Base-by-base conservation (phyloP, 768 basidiomycete species). In the Coprinellus micaceus region DNA sequence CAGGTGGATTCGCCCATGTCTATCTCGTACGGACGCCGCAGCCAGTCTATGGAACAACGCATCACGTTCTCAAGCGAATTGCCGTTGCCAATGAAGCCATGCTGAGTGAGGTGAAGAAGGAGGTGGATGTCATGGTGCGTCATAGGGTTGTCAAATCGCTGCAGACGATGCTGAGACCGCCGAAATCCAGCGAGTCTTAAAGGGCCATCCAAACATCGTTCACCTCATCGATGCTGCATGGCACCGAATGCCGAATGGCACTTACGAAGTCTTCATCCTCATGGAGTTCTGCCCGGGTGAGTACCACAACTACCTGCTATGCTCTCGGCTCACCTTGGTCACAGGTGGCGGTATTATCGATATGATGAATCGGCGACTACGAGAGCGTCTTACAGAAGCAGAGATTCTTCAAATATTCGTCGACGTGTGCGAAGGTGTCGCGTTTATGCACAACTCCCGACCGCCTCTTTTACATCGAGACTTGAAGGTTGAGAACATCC, bases 381-480 rank as follows among this genome's bases (percentile, higher is more conserved):
- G 95, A 53, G 94, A 98, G 72, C 85, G 97, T 24, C 80, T 98
- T 40, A 95, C 93, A 2, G 97, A 99, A 72, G 82, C 88, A 22
- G 97, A 99, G 71, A 98, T 99, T 64, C 80, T 99, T 52, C 94
- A 94, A 70, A 98, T 99, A 66, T 99, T 99, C 70, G 88, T 91
- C 13, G 97, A 98, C 67, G 91, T 98, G 24, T 97, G 94, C 66
- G 97, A 99, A 69, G 96, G 92, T 30, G 89, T 98, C 21, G 95
- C 93, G 4, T 89, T 84, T 58, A 98, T 99, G 97, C 97, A 99
- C 69, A 88, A 91, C 60, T 83, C 93, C 47, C 83, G 87, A 22
- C 94, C 94, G 4, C 83, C 97, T 21, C 79, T 99, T 47, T 78
- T 99, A 22, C 97, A 99, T 67, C 91, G 97, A 40, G 97, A 99